Evolutionary conservation across 306 rosid species (phyloP), one percentile per base, ranked within the genome.

Genomic region (Prunus fruticosa): DNA sequence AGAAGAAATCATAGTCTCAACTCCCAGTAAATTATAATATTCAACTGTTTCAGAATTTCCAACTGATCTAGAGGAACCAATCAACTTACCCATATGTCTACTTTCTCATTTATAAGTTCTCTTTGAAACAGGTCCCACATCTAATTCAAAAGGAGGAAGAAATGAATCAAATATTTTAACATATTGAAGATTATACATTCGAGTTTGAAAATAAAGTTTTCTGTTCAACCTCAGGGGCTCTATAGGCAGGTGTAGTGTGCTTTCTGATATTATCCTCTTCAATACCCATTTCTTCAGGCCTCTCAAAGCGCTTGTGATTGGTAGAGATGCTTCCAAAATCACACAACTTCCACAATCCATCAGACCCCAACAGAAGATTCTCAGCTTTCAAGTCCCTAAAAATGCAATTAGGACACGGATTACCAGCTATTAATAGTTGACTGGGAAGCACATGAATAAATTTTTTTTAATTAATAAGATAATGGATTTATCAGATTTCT

Each of bases 201-300:
- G 56, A 41, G 63, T 34, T 53, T n/a, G 53, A 52, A 77, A 53
- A 76, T 56, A 57, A 85, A 76, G 65, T 45, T 71, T 56, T 43
- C 28, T 19, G 60, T 73, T 32, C 78, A 63, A 89, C 99, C 97
- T 95, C 99, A 1, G 99, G 97, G 61, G 98, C 84, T 82, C 99
- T 89, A 79, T 95, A 95, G 68, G 99, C 99, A 16, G 99, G 99
- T 56, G 99, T 95, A 53, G 99, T 95, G 84, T 89, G 78, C 90
- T 95, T 95, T 86, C 99, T 92, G 88, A 95, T 95, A 86, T 89
- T 95, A 84, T 95, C 99, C 84, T 95, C 99, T 82, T 92, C 99
- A 74, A 95, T 86, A 61, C 99, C 99, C 99, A 95, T 95, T 80
- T 95, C 99, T 81, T 92, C 97, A 57, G 97, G 92, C 87, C 89